Evolutionary conservation across 2,329 filamentous ascomycete genomes (phyloP).

Genomic region (Hypoxylon sp.): DNA sequence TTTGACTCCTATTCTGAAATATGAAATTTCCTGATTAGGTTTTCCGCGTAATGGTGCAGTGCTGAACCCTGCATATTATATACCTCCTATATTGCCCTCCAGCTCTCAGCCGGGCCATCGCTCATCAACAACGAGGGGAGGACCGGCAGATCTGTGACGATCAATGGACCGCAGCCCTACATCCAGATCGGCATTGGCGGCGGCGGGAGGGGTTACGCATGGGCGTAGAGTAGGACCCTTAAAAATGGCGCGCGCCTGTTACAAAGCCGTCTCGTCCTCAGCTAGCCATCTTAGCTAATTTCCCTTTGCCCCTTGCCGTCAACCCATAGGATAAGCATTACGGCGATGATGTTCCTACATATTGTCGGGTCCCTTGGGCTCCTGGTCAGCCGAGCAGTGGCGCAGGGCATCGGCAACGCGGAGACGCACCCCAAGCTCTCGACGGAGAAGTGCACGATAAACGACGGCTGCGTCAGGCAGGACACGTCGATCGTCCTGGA

Average conservation of each 20-base stretch:
- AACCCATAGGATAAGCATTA: neutral
- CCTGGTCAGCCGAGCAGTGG: slow-evolving; percentile 15
- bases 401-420: slow-evolving; percentile 33
- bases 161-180: slow-evolving; percentile 7
- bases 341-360: slow-evolving; percentile 30
- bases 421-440: slow-evolving; percentile 60
- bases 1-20: neutral
- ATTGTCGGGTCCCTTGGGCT: slow-evolving; percentile 13
- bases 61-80: slow-evolving; percentile 37
- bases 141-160: slow-evolving; percentile 26
- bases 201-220: slow-evolving; percentile 12
- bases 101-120: slow-evolving; percentile 31
- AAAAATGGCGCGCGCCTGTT: slow-evolving; percentile 26
- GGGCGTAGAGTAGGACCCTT: slow-evolving; percentile 8
- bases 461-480: slow-evolving; percentile 59
- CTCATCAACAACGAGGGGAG: slow-evolving; percentile 14
- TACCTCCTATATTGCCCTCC: slow-evolving; percentile 36
- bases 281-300: slow-evolving; percentile 12
- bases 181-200: slow-evolving; percentile 12
- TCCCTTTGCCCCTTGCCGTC: neutral
- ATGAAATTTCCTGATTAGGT: slow-evolving; percentile 10
- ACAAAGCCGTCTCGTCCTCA: slow-evolving; percentile 1
- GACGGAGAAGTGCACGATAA: slow-evolving; percentile 63
- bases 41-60: slow-evolving; percentile 21
- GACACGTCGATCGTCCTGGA: slow-evolving; percentile 65